These are phyloP conservation scores for Pseudognaphalium luteoalbum DNA, from an alignment of 129 eudicot genomes.

Conservation along the genomic window DNA sequence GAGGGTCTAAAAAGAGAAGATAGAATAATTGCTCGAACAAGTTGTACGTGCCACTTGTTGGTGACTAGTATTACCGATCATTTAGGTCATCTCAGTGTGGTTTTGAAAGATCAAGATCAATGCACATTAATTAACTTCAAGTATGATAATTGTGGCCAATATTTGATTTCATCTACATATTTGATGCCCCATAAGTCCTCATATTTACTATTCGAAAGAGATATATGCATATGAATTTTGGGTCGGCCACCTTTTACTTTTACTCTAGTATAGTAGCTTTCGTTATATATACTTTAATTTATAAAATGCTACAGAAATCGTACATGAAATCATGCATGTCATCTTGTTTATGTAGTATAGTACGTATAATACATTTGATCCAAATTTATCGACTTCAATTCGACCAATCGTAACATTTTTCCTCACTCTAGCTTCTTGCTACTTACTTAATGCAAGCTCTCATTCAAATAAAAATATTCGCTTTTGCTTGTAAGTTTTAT, in stretches of 20 bases:
- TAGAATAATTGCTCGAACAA: conserved; percentile 18
- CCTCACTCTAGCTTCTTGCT: no score
- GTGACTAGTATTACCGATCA: conserved; percentile 5
- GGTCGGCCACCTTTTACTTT: conserved; percentile 17
- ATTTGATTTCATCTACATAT: conserved; percentile 2
- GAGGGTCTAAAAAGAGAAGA: background rate
- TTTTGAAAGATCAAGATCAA: conserved; percentile 34
- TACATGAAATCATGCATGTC: no score
- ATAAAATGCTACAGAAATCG: no score
- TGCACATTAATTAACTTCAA: background rate
- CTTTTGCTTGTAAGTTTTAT: no score
- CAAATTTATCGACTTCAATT: no score
- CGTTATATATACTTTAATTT: no score
- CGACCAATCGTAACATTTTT: no score
- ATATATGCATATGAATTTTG: conserved; percentile 1
- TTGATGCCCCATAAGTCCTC: conserved; percentile 10
- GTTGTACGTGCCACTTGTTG: conserved; percentile 40
- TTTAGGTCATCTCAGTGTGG: conserved; percentile 21
- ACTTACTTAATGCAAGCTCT: no score
- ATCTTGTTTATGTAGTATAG: no score
- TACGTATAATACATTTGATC: no score
- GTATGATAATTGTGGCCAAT: conserved; percentile 24
- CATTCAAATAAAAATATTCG: no score
- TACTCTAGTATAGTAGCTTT: no score
- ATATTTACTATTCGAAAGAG: background rate